Evolutionary conservation across 2,329 filamentous ascomycete species (phyloP).

Genomic region (Colletotrichum paranaense): DNA sequence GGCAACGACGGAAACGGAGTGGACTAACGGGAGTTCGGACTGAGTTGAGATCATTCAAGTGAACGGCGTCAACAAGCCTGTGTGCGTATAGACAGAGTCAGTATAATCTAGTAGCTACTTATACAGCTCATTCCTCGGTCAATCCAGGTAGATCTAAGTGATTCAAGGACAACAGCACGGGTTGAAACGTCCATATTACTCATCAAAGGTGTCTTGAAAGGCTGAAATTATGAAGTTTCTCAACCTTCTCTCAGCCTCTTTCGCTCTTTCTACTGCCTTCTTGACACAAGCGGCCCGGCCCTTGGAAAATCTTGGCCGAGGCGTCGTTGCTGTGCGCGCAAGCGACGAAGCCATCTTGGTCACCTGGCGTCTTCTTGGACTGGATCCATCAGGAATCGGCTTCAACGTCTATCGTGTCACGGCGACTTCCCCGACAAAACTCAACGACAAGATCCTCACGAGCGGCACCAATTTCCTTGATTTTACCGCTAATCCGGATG

Average conservation of each 20-base stretch:
- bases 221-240: background rate
- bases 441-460: slow-evolving; percentile 35
- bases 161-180: background rate
- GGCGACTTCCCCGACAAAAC: background rate
- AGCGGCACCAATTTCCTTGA: slow-evolving; percentile 39
- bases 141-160: fast-evolving
- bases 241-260: fast-evolving
- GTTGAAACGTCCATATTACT: background rate
- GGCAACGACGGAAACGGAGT: background rate
- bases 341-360: slow-evolving; percentile 34
- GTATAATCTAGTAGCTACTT: too few species aligned
- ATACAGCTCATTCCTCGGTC: background rate
- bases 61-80: too few species aligned
- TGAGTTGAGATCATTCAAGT: too few species aligned
- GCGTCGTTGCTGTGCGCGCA: slow-evolving; percentile 39
- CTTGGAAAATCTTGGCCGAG: slow-evolving; percentile 38
- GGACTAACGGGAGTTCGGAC: too few species aligned
- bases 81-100: too few species aligned
- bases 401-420: slow-evolving; percentile 39
- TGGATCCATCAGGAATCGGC: slow-evolving; percentile 37
- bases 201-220: background rate
- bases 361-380: slow-evolving; percentile 38
- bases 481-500: slow-evolving; percentile 13
- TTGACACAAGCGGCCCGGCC: slow-evolving; percentile 14
- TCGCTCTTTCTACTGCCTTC: background rate